Conservation (phyloP, 129 eudicot genomes). For the Erigeron canadensis region DNA sequence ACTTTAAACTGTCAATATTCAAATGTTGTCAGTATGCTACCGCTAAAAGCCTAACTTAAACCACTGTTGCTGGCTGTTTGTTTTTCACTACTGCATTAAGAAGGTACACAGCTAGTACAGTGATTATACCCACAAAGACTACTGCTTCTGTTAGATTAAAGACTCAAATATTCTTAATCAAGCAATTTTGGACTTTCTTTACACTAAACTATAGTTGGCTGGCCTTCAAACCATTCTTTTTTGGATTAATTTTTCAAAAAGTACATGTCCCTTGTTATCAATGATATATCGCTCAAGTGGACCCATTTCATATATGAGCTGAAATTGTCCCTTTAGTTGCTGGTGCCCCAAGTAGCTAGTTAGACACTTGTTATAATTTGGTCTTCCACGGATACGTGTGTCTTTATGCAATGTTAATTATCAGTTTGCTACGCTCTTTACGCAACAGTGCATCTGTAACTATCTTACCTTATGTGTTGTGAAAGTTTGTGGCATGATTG, state of each 20-base stretch:
- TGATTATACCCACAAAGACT: not conserved
- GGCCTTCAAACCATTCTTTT: no score
- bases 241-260: no score
- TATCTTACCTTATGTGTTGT: not conserved
- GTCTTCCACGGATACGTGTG: no score
- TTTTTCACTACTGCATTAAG: no score
- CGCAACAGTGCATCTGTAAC: not conserved
- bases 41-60: not conserved
- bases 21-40: not conserved
- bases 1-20: no score
- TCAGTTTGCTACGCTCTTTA: slow-evolving; percentile 5
- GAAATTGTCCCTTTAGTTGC: no score
- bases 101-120: not conserved
- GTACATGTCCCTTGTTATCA: no score
- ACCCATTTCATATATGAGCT: no score
- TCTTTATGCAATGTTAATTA: not conserved
- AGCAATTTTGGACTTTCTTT: not conserved
- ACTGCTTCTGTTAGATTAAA: not conserved
- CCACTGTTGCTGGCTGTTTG: not conserved
- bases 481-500: not conserved
- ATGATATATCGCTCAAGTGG: no score
- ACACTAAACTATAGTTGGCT: not conserved
- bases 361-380: not conserved
- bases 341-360: not conserved
- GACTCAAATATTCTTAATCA: not conserved